phyloP scores from a whole-genome alignment of 306 rosid species.

The Pyrus pyrifolia region DNA sequence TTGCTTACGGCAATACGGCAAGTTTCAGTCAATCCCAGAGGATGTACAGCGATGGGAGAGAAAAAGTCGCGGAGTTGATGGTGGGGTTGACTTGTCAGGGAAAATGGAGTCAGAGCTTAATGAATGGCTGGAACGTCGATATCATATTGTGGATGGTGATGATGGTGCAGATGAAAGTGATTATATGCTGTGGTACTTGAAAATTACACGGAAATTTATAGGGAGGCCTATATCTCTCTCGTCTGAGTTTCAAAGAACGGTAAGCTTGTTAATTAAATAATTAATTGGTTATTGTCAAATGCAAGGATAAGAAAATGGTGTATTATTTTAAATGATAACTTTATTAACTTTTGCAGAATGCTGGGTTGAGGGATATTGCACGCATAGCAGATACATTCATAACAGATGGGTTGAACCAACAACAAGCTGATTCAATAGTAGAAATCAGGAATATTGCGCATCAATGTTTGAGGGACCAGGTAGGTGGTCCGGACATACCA shows the following conservation, averaged over 20 bases:
- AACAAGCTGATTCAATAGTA: conserved; percentile 73
- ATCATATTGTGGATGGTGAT: conserved; percentile 68
- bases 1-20: conserved; percentile 84
- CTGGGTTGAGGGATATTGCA: conserved; percentile 94
- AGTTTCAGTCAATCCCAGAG: conserved; percentile 83
- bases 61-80: conserved; percentile 97
- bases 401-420: conserved; percentile 75
- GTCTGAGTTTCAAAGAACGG: conserved; percentile 95
- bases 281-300: neutral
- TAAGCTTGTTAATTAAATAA: conserved; percentile 33
- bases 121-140: conserved; percentile 75
- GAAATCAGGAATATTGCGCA: conserved; percentile 77
- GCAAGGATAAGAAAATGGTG: neutral
- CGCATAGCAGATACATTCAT: conserved; percentile 86
- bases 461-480: conserved; percentile 92
- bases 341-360: conserved; percentile 62
- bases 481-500: conserved; percentile 62
- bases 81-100: conserved; percentile 93
- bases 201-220: conserved; percentile 84
- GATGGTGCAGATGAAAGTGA: conserved; percentile 66
- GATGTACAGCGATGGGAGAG: conserved; percentile 97
- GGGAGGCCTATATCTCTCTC: conserved; percentile 99
- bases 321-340: conserved; percentile 31
- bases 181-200: conserved; percentile 89
- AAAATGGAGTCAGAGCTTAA: conserved; percentile 88